These are phyloP conservation scores for Pseudopithomyces maydicus DNA, from an alignment of 2,329 filamentous ascomycete genomes.

Conservation along the genomic window DNA sequence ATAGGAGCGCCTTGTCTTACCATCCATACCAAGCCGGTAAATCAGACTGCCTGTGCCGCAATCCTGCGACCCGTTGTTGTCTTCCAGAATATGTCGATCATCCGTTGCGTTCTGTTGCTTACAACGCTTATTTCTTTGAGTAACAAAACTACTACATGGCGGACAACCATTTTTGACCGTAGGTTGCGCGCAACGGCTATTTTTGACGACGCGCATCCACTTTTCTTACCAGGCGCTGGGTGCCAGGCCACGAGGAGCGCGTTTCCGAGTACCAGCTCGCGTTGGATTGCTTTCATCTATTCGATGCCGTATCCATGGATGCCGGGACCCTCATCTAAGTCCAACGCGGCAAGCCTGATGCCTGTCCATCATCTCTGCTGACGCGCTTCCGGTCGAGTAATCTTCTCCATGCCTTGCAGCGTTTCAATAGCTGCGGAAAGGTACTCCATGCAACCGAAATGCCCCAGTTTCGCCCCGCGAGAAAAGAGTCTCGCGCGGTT, in stretches of 20 bases:
- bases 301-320: neutral
- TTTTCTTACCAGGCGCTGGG: conserved; percentile 3
- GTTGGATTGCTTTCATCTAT: neutral
- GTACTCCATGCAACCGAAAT: conserved; percentile 8
- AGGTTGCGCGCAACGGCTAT: neutral
- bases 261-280: neutral
- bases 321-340: conserved; percentile 6
- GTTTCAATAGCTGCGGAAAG: conserved; percentile 4
- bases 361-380: neutral
- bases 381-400: neutral
- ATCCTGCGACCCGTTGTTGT: neutral
- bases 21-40: conserved; percentile 7
- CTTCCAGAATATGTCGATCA: conserved; percentile 1
- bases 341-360: neutral
- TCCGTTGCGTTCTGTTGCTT: neutral
- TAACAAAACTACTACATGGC: neutral
- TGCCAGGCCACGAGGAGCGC: neutral
- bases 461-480: neutral
- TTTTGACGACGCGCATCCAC: conserved; percentile 1
- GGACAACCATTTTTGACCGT: neutral
- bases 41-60: conserved; percentile 4
- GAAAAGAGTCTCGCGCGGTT: neutral
- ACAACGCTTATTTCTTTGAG: neutral
- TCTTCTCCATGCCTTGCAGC: conserved; percentile 1
- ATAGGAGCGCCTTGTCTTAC: neutral